Evolutionary conservation across 2,329 filamentous ascomycete genomes (phyloP).

Genomic region (Fusarium mexicanum): DNA sequence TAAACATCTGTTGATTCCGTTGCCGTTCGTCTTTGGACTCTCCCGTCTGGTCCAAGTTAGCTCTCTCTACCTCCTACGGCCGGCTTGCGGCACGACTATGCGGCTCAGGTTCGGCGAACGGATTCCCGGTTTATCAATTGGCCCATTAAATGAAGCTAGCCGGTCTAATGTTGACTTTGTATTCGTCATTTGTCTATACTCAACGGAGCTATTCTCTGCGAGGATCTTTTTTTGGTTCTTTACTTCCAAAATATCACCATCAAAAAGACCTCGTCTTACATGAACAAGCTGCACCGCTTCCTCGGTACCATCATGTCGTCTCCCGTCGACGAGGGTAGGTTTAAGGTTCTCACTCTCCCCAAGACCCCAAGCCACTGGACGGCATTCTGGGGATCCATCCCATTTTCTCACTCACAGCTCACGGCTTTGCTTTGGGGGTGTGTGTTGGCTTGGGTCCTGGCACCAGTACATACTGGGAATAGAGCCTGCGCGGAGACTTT

Average conservation of each 20-base stretch:
- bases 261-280: not conserved
- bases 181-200: not conserved
- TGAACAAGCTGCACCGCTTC: conserved; percentile 6
- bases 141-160: not conserved
- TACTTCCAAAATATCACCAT: not conserved
- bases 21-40: not conserved
- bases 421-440: conserved; percentile 9
- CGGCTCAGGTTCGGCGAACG: not conserved
- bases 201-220: not conserved
- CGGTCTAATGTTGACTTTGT: not conserved
- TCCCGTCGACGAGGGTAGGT: conserved; percentile 36
- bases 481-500: conserved; percentile 18
- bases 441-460: not conserved
- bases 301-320: conserved; percentile 28
- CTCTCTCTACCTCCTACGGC: not conserved
- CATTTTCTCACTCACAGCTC: conserved; percentile 20
- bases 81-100: not conserved
- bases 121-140: not conserved
- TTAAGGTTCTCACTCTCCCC: conserved; percentile 45
- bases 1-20: not conserved
- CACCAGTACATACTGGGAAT: conserved; percentile 1
- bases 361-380: conserved; percentile 38
- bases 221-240: not conserved
- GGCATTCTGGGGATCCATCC: conserved; percentile 22
- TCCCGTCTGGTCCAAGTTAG: not conserved